These are phyloP conservation scores for Xylaria arbuscula DNA, from an alignment of 2,329 filamentous ascomycete species.

Conservation along the genomic window DNA sequence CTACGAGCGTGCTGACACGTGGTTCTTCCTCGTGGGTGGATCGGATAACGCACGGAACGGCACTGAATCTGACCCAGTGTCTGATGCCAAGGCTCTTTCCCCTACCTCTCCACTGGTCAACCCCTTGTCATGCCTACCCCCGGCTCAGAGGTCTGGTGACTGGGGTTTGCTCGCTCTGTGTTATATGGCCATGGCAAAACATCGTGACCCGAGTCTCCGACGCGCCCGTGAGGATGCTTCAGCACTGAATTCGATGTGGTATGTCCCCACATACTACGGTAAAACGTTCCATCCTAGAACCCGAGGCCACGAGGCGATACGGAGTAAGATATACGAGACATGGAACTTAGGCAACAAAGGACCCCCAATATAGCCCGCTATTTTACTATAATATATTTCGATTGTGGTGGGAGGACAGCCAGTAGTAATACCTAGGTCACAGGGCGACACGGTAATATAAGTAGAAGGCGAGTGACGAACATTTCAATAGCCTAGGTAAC, in stretches of 20 bases:
- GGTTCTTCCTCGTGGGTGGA: conserved; percentile 62
- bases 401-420: not conserved
- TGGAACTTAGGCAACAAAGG: conserved; percentile 44
- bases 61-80: conserved; percentile 31
- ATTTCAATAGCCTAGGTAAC: not conserved
- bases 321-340: conserved; percentile 50
- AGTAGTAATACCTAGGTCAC: too few species aligned
- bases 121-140: conserved; percentile 52
- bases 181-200: conserved; percentile 57
- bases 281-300: conserved; percentile 60
- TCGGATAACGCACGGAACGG: conserved; percentile 52
- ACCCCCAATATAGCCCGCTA: not conserved
- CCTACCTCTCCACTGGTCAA: conserved; percentile 52
- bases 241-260: conserved; percentile 56
- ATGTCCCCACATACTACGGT: conserved; percentile 60
- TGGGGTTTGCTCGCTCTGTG: conserved; percentile 58
- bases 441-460: too few species aligned
- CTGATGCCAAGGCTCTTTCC: conserved; percentile 42
- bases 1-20: conserved; percentile 57
- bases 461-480: not conserved
- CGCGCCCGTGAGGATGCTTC: conserved; percentile 45
- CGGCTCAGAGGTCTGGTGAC: conserved; percentile 53
- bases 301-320: conserved; percentile 54
- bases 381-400: not conserved
- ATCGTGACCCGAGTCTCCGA: conserved; percentile 51